Percentiles rank a stretch among this genome's conserved stretches.
Evolutionary conservation across 345 rosid species (phyloP).

Genomic region (Aquilaria sinensis): DNA sequence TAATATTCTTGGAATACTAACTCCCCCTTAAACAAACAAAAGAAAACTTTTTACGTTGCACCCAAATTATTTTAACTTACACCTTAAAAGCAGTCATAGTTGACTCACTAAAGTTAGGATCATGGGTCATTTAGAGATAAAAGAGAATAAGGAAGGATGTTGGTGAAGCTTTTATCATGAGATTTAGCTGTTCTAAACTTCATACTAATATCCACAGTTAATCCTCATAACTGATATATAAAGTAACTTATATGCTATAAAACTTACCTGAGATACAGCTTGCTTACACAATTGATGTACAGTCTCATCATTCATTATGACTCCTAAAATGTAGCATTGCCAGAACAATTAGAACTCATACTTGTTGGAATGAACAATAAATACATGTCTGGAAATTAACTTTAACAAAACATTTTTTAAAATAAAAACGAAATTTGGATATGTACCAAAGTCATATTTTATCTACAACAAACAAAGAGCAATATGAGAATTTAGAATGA

Average conservation of each 20-base stretch:
- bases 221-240: not conserved
- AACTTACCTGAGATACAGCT: conserved; percentile 78
- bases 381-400: no score
- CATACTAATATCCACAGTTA: not conserved
- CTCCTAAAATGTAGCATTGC: conserved; percentile 38
- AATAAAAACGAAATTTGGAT: no score
- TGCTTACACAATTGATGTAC: conserved; percentile 89
- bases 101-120: no score
- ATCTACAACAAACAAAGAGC: no score
- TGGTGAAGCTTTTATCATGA: not conserved
- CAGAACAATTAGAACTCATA: conserved; percentile 8
- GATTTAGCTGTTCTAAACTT: not conserved
- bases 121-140: no score
- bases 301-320: conserved; percentile 90
- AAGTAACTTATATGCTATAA: not conserved
- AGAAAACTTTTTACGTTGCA: not conserved
- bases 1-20: no score
- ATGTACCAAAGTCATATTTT: no score
- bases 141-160: no score
- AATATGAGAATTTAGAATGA: no score
- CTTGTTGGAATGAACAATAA: not conserved
- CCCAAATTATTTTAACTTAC: not conserved
- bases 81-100: no score
- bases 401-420: no score
- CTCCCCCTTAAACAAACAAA: no score